Evolutionary conservation across 208 protist genomes (phyloP), one percentile per base, ranked within the genome.

Genomic region (Trypanosoma boissoni): DNA sequence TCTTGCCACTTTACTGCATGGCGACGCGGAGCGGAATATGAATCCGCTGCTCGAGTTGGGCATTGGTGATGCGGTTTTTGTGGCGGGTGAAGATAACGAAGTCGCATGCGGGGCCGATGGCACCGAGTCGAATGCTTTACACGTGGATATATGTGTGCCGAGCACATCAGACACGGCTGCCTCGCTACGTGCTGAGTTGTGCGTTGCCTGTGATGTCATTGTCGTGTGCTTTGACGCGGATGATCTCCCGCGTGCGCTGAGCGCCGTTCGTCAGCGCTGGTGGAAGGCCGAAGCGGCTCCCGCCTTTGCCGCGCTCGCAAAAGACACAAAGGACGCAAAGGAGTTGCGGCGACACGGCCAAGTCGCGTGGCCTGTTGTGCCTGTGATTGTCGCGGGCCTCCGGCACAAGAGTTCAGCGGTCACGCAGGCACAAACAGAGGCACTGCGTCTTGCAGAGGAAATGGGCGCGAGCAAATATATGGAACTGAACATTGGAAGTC

Each of bases 391-490:
- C 16, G 70, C 74, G 0, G 75, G 69, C 1, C 29, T 76, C 0
- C n/a, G n/a, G n/a, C n/a, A n/a, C n/a, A n/a, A n/a, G 21, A 24
- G 24, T 50, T 45, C 51, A 28, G 14, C 51, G 37, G 18, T 63
- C 3, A 48, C 78, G 5, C n/a, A n/a, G n/a, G 36, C 64, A 32
- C 58, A 60, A 12, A 41, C 16, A 20, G 64, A 57, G 42, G 70
- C 65, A 23, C 48, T 78, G 32, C 52, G 36, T 32, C 42, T 75
- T 2, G 80, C 80, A 0, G 67, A 69, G 2, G 68, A 68, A 18
- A 50, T 66, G 28, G 76, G 76, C 1, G 72, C 76, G 28, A 64
- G 64, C 26, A 77, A 76, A 3, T 67, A 73, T 12, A 69, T 87
- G 46, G 72, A 83, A 53, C 51, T 83, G n/a, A n/a, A n/a, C n/a